Evolutionary conservation across 192 early-diverging fungal genomes (phyloP), one percentile per base, ranked within the genome.

Genomic region (Endogone sp.): DNA sequence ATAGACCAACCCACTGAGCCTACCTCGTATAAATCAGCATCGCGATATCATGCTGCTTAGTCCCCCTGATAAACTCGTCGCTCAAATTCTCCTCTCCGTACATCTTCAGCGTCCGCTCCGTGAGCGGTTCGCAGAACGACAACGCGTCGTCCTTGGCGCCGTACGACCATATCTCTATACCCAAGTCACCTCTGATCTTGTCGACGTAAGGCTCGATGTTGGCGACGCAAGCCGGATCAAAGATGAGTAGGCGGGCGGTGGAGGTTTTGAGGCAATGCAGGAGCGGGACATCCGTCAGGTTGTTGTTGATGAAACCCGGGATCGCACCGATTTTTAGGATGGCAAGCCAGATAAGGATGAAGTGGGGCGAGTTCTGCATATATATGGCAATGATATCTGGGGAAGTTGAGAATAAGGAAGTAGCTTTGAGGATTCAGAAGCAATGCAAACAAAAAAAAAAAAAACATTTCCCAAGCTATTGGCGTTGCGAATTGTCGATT

Each of bases 261-360:
- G 74, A 71, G 2, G 80, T 66, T 29, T 75, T 78, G 57, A 86
- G 67, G 22, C 74, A 78, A 56, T 86, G 80, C 11, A 77, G 10
- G 3, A 86, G 65, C 0, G 75, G 70, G 4, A 67, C 59, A 0
- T 78, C 81, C 13, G 69, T 63, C 37, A 89, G 66, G 61, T 88
- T 83, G 54, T 76, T 85, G 78, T 91, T 91, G 70, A 91, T 82
- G 27, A 90, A 77, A 11, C 85, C 83, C 3, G 83, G 74, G 0
- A 77, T 69, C 1, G 70, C 81, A 3, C 85, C 87, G 29, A 91
- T 79, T 68, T 91, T 90, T 37, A 75, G 67, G 29, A 86, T 65
- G 0, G 81, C 86, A 10, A 91, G 76, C 69, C 79, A 81, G 3
- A 70, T 32, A 32, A 85, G 73, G 49, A 89, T 66, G 65, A 88